phyloP scores from a whole-genome alignment of 2,329 filamentous ascomycete species.

The Sphaerulina musiva region DNA sequence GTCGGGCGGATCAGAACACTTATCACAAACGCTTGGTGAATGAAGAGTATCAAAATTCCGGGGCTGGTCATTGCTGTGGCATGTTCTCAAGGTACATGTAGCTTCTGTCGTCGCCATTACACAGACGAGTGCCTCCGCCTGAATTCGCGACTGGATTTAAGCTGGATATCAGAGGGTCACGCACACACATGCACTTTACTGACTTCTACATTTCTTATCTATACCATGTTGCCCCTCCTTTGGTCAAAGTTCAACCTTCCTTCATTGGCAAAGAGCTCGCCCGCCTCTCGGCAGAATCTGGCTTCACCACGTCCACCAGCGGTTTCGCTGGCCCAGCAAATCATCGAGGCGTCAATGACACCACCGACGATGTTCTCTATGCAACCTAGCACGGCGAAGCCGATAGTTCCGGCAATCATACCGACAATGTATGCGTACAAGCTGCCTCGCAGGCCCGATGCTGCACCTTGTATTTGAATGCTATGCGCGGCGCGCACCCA shows the following conservation, averaged over 20 bases:
- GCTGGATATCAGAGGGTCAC: no score
- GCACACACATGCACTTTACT: no score
- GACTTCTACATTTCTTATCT: background rate
- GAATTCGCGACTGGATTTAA: no score
- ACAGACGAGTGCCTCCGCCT: no score
- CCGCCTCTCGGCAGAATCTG: slow-evolving; percentile 86
- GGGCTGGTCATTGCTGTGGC: no score
- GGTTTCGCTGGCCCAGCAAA: slow-evolving; percentile 92
- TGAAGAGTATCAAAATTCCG: no score
- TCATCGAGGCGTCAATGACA: slow-evolving; percentile 54
- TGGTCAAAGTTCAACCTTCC: slow-evolving; percentile 14
- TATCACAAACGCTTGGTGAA: no score
- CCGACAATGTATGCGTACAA: slow-evolving; percentile 93
- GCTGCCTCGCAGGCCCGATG: slow-evolving; percentile 58
- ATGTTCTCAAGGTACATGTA: no score
- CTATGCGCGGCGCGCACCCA: slow-evolving; percentile 90
- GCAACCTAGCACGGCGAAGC: slow-evolving; percentile 73
- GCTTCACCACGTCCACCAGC: slow-evolving; percentile 54
- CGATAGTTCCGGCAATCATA: slow-evolving; percentile 85
- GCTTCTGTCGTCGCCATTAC: no score
- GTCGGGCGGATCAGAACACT: no score
- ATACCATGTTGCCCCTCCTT: slow-evolving; percentile 7
- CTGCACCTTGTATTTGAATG: slow-evolving; percentile 55
- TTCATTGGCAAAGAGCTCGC: slow-evolving; percentile 71
- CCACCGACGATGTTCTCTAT: slow-evolving; percentile 37